Evolutionary conservation across 768 basidiomycete species (phyloP), one percentile per base, ranked within the genome.

Genomic region (Mycena vulgaris): DNA sequence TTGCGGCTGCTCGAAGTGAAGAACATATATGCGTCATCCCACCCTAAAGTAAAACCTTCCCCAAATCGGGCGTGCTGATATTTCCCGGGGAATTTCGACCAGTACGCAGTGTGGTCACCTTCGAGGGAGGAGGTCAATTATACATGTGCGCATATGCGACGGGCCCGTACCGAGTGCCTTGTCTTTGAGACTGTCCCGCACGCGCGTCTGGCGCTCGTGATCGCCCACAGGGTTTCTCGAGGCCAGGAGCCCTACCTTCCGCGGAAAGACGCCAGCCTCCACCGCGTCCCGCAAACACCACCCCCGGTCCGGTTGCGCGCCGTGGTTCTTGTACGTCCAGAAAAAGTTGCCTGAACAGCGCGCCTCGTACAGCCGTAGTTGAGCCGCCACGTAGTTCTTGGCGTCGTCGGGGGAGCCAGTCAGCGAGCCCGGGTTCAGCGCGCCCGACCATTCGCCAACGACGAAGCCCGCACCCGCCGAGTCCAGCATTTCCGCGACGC

Each of bases 321-420:
- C 76, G 57, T 89, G 86, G 78, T 95, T 94, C 83, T 90, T 94
- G 76, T 89, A 92, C 40, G 93, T 94, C 95, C 95, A 95, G 77
- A 93, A 95, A 82, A 91, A 95, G 87, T 88, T 93, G 6, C 95
- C 95, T 0, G 87, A 89, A 67, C 93, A 92, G 39, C 80, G 73
- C 52, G 80, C 77, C 65, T 94, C 93, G 68, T 88, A 95, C 42
- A 93, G 73, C 23, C 84, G 86, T 55, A 95, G 79, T 78, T 96
- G 89, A 5, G 93, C 91, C 21, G 83, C 77, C 5, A 92, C 83
- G 67, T 89, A 95, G 21, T 76, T 75, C 35, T 80, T 76, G 17
- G 81, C 79, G 21, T 88, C 88, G 21, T 84, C 82, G 0, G 68
- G 66, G 31, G 71, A 73, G 2, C 80, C 80, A 3, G 77, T 74